Percentiles rank a stretch among this genome's conserved stretches.
Conservation (phyloP, 2,329 filamentous ascomycete species). For the Byssoonygena ceratinophila region DNA sequence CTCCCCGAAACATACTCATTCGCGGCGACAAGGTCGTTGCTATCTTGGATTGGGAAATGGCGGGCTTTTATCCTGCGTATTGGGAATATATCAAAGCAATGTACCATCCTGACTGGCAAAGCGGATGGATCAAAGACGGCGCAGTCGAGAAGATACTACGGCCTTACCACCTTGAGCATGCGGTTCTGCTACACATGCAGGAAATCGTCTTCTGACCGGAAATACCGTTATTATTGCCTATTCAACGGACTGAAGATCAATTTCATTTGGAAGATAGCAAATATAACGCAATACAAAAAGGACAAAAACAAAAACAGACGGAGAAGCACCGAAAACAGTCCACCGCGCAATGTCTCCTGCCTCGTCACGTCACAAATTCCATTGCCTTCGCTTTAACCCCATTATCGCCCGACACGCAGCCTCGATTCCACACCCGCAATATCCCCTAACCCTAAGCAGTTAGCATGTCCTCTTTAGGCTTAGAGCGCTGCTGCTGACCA, state of each 20-base stretch:
- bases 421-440: no score
- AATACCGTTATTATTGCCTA: neutral
- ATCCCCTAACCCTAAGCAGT: no score
- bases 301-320: neutral
- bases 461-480: no score
- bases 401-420: no score
- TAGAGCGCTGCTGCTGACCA: no score
- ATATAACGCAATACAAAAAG: neutral
- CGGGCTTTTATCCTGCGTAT: slow-evolving; percentile 22
- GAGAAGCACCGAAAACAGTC: neutral
- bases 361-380: neutral
- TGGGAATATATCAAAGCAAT: slow-evolving; percentile 23
- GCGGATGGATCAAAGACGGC: slow-evolving; percentile 17
- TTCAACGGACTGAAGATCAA: neutral
- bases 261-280: neutral
- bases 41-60: slow-evolving; percentile 23
- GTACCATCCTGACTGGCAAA: slow-evolving; percentile 17
- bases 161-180: slow-evolving; percentile 17
- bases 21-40: slow-evolving; percentile 19
- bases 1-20: slow-evolving; percentile 23
- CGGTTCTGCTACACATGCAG: slow-evolving; percentile 16
- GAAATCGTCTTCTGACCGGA: slow-evolving; percentile 8
- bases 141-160: slow-evolving; percentile 16
- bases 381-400: no score
- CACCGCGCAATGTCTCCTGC: neutral